phyloP scores from a whole-genome alignment of 176 grass and related monocot genomes.

The Aegilops speltoides region DNA sequence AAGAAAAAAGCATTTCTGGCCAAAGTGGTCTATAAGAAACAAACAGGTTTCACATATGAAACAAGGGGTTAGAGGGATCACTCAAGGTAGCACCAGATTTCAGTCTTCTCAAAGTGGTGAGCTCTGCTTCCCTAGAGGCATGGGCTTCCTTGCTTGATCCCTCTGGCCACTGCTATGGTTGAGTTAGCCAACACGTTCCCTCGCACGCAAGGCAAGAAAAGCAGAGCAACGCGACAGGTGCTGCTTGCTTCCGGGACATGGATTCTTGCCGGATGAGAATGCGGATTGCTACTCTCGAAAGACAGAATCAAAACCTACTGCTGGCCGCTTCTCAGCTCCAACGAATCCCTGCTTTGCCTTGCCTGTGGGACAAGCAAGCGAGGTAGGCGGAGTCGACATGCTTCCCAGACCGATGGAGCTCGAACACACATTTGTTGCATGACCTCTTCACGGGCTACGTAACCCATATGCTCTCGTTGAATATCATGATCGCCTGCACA shows the following conservation, averaged over 20 bases:
- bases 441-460: not conserved
- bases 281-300: not conserved
- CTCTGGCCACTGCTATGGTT: not conserved
- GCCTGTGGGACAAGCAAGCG: conserved; percentile 36
- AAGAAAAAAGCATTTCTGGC: not conserved
- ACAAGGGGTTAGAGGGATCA: not conserved
- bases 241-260: conserved; percentile 32
- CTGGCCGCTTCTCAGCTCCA: conserved; percentile 34
- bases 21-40: not conserved
- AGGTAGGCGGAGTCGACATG: not conserved
- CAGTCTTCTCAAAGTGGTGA: not conserved
- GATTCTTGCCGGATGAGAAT: conserved; percentile 5
- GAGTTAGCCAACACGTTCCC: conserved; percentile 3
- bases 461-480: not conserved
- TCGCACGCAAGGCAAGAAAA: conserved; percentile 21
- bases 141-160: not conserved
- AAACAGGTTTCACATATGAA: not conserved
- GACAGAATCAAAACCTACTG: conserved; percentile 26
- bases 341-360: conserved; percentile 23
- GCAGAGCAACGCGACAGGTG: not conserved
- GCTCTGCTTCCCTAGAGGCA: not conserved
- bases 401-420: not conserved
- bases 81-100: not conserved
- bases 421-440: not conserved
- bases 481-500: not conserved